Percentiles rank a stretch among this genome's conserved stretches.
These are phyloP conservation scores for Tylopilus orsonianus DNA, from an alignment of 1,284 basidiomycete species.

Conservation along the genomic window DNA sequence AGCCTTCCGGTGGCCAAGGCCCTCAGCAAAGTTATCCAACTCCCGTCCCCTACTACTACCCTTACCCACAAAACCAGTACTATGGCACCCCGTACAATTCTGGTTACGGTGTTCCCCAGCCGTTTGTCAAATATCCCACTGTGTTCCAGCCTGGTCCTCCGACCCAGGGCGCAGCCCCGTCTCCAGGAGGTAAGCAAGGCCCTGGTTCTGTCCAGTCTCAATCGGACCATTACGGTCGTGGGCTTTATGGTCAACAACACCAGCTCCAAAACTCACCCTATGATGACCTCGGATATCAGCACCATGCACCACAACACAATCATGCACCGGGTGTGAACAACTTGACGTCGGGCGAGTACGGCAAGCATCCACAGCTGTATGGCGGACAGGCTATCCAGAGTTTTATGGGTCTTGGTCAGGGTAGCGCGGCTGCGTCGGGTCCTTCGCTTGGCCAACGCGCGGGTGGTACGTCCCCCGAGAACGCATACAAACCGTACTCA, in stretches of 20 bases:
- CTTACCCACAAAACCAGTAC: slow-evolving; percentile 72
- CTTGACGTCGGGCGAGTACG: slow-evolving; percentile 58
- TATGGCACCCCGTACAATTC: slow-evolving; percentile 72
- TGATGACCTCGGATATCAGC: slow-evolving; percentile 65
- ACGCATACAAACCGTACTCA: slow-evolving; percentile 71
- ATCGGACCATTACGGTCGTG: slow-evolving; percentile 55
- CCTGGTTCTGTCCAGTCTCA: slow-evolving; percentile 58
- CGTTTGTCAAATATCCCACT: slow-evolving; percentile 71
- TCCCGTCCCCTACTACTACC: slow-evolving; percentile 65
- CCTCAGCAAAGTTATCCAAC: slow-evolving; percentile 62
- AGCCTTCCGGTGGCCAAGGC: slow-evolving; percentile 55
- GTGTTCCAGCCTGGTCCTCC: slow-evolving; percentile 70
- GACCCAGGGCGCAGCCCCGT: slow-evolving; percentile 60
- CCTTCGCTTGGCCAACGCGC: slow-evolving; percentile 47
- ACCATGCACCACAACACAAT: slow-evolving; percentile 50
- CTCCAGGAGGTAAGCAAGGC: slow-evolving; percentile 61
- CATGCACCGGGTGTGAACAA: slow-evolving; percentile 54
- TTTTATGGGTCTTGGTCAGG: slow-evolving; percentile 66
- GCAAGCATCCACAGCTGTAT: slow-evolving; percentile 60
- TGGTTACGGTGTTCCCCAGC: slow-evolving; percentile 65
- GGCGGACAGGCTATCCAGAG: slow-evolving; percentile 63
- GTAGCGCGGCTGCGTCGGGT: slow-evolving; percentile 43
- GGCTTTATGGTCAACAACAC: slow-evolving; percentile 63
- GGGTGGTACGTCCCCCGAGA: slow-evolving; percentile 61
- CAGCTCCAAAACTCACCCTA: slow-evolving; percentile 54